phyloP scores from a whole-genome alignment of 805 yeast genomes.

The Wickerhamiella siamensis region DNA sequence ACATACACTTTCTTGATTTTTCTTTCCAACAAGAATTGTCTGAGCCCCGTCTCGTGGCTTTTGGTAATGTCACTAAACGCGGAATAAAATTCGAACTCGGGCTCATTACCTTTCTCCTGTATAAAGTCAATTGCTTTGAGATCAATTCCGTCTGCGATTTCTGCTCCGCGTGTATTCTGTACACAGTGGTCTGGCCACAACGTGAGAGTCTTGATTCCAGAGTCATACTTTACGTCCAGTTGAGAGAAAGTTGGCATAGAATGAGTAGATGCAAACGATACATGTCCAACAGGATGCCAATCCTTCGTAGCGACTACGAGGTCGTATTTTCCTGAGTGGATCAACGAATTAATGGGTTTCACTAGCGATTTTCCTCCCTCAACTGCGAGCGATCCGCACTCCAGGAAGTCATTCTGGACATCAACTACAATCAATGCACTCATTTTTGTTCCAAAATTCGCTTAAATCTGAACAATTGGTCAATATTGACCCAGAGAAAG shows the following conservation, averaged over 20 bases:
- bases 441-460: too few species aligned
- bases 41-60: conserved; percentile 52
- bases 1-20: conserved; percentile 47
- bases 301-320: conserved; percentile 64
- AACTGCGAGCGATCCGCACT: conserved; percentile 61
- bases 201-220: conserved; percentile 28
- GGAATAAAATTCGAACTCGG: conserved; percentile 73
- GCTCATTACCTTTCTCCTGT: conserved; percentile 57
- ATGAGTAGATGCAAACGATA: conserved; percentile 69
- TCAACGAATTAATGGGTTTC: conserved; percentile 35
- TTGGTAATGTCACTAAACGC: conserved; percentile 76
- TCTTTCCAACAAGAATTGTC: conserved; percentile 31
- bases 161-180: conserved; percentile 53
- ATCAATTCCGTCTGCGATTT: conserved; percentile 39
- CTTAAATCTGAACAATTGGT: too few species aligned
- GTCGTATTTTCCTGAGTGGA: conserved; percentile 37
- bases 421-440: conserved; percentile 62
- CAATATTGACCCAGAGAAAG: too few species aligned
- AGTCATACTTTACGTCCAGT: conserved; percentile 16
- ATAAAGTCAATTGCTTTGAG: conserved; percentile 27
- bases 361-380: conserved; percentile 45
- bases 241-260: conserved; percentile 36
- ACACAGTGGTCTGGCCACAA: conserved; percentile 93
- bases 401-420: conserved; percentile 70
- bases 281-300: conserved; percentile 74